Evolutionary conservation across 2,329 filamentous ascomycete genomes (phyloP).

Genomic region (Diplocarpon mali): DNA sequence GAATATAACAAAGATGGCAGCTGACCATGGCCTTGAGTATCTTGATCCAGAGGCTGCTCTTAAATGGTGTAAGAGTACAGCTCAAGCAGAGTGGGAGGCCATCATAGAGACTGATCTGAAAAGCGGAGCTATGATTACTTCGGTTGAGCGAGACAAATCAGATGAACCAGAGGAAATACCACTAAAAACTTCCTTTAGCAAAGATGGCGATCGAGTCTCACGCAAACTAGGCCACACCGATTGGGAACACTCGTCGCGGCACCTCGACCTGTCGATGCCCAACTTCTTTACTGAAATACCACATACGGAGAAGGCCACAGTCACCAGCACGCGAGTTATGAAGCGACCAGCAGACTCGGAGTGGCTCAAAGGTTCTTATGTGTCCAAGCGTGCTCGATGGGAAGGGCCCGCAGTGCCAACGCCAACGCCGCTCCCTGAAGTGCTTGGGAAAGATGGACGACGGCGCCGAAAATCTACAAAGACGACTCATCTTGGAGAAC

Average conservation of each 20-base stretch:
- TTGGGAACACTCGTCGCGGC: not conserved
- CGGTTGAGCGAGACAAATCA: slow-evolving; percentile 5
- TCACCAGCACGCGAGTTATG: slow-evolving; percentile 1
- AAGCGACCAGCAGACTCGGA: slow-evolving; percentile 16
- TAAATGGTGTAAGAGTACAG: slow-evolving; percentile 13
- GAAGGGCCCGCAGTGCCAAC: slow-evolving; percentile 18
- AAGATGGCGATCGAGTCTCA: not conserved
- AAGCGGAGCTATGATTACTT: slow-evolving; percentile 3
- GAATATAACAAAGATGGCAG: slow-evolving; percentile 16
- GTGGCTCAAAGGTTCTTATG: slow-evolving; percentile 26
- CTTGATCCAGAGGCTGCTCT: slow-evolving; percentile 16
- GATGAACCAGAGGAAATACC: not conserved
- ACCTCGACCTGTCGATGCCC: slow-evolving; percentile 5
- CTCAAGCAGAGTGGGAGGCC: slow-evolving; percentile 11
- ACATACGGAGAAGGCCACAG: not conserved
- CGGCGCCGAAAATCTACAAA: slow-evolving; percentile 1
- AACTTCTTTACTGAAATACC: slow-evolving; percentile 3
- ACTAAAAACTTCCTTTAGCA: no score
- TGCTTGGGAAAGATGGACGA: slow-evolving; percentile 4
- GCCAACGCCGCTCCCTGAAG: slow-evolving; percentile 21
- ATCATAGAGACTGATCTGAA: not conserved
- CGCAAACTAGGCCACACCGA: not conserved
- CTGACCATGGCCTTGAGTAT: slow-evolving; percentile 16
- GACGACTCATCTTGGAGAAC: not conserved
- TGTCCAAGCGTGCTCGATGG: slow-evolving; percentile 24